Evolutionary conservation across 768 basidiomycete genomes (phyloP).

Genomic region (Clathrus columnatus): DNA sequence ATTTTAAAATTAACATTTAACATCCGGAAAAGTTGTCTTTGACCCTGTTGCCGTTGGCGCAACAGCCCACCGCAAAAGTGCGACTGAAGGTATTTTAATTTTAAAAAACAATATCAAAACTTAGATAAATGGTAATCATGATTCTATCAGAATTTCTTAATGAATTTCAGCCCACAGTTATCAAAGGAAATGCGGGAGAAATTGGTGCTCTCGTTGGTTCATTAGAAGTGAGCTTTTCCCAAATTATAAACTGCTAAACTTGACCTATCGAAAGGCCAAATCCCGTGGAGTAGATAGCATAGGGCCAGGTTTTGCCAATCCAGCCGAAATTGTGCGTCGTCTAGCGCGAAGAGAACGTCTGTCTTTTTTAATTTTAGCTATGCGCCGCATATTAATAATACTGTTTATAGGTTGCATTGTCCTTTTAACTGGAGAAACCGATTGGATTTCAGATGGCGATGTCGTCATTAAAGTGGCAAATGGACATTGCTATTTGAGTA

Average conservation of each 20-base stretch:
- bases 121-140: slow-evolving; percentile 1
- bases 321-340: slow-evolving; percentile 54
- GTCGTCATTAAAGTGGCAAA: slow-evolving; percentile 63
- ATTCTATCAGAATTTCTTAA: slow-evolving; percentile 52
- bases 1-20: slow-evolving; percentile 36
- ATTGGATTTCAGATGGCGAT: slow-evolving; percentile 79
- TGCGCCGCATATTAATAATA: not conserved
- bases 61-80: slow-evolving; percentile 55
- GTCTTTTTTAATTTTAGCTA: slow-evolving; percentile 21
- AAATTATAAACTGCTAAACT: not conserved
- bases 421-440: slow-evolving; percentile 68
- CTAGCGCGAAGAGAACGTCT: slow-evolving; percentile 70
- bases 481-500: slow-evolving; percentile 62
- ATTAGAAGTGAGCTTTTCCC: slow-evolving; percentile 42
- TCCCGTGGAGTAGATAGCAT: slow-evolving; percentile 82
- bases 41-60: slow-evolving; percentile 93
- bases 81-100: slow-evolving; percentile 42
- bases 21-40: slow-evolving; percentile 63
- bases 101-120: not conserved
- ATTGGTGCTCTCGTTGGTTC: slow-evolving; percentile 73
- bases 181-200: slow-evolving; percentile 92
- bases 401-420: slow-evolving; percentile 62
- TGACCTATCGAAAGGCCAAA: slow-evolving; percentile 40
- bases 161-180: slow-evolving; percentile 78
- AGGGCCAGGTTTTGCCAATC: slow-evolving; percentile 69